Percentiles rank a stretch among this genome's conserved stretches.
Conservation (phyloP, 805 yeast species). For the Pichia thaimueangensis region DNA sequence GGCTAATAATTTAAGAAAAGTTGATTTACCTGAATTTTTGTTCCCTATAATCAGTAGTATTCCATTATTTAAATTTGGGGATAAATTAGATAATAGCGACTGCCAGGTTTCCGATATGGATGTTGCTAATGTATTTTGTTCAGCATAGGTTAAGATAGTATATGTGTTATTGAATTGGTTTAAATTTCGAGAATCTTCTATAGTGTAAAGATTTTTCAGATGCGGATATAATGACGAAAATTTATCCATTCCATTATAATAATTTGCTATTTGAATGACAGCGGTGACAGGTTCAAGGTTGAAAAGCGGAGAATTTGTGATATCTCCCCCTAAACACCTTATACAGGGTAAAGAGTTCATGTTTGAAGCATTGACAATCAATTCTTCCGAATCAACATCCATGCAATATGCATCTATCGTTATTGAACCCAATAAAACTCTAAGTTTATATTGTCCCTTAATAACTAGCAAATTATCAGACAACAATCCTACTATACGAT, state of each 20-base stretch:
- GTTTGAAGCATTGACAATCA: conserved; percentile 30
- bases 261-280: conserved; percentile 33
- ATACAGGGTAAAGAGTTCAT: conserved; percentile 37
- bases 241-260: conserved; percentile 39
- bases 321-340: conserved; percentile 29
- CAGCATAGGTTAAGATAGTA: conserved; percentile 22
- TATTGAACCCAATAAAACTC: conserved; percentile 42
- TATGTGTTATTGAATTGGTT: conserved; percentile 33
- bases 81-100: conserved; percentile 12
- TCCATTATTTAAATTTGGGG: conserved; percentile 7
- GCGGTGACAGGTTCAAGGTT: conserved; percentile 40
- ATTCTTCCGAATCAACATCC: conserved; percentile 21
- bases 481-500: conserved; percentile 19
- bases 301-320: conserved; percentile 26
- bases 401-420: conserved; percentile 35
- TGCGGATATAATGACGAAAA: conserved; percentile 40
- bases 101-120: conserved; percentile 25
- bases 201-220: conserved; percentile 37
- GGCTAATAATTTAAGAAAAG: conserved; percentile 49
- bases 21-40: conserved; percentile 80
- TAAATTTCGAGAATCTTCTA: conserved; percentile 1
- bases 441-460: conserved; percentile 41
- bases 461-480: conserved; percentile 31
- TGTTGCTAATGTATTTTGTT: conserved; percentile 25
- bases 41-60: conserved; percentile 47